A percentile compares a stretch with the other conserved stretches of the same genome.
These are phyloP conservation scores for Diddensiella transvaalensis DNA, from an alignment of 805 yeast genomes.

Conservation along the genomic window DNA sequence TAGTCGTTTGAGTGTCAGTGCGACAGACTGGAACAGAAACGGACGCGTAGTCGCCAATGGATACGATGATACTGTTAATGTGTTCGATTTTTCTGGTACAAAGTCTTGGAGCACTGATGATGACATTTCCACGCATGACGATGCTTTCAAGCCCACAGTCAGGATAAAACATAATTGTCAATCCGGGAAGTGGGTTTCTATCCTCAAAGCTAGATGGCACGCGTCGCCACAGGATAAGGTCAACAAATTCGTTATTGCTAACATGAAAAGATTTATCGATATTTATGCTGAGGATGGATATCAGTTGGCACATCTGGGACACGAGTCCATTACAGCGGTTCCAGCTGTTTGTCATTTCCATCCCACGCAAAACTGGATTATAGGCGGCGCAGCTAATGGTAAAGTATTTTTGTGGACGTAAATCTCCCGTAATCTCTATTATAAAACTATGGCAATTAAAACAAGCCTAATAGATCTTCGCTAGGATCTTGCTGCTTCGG, in stretches of 20 bases:
- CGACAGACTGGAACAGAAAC: conserved; percentile 75
- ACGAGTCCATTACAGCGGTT: conserved; percentile 70
- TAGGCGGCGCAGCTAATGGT: conserved; percentile 94
- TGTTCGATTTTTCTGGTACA: conserved; percentile 54
- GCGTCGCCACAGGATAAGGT: conserved; percentile 60
- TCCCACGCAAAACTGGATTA: conserved; percentile 83
- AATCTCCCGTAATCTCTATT: neutral
- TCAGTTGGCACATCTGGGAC: conserved; percentile 71
- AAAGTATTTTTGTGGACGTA: conserved; percentile 60
- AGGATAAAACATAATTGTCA: conserved; percentile 87
- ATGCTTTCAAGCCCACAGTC: conserved; percentile 53
- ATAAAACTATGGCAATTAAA: conserved; percentile 16
- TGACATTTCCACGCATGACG: conserved; percentile 6
- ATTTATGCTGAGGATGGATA: conserved; percentile 73
- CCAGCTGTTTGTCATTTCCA: conserved; percentile 89
- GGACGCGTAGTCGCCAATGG: conserved; percentile 83
- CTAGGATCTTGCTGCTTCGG: conserved; percentile 16
- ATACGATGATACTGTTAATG: conserved; percentile 77
- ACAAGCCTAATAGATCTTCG: conserved; percentile 33
- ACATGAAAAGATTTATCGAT: conserved; percentile 87
- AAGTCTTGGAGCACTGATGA: conserved; percentile 22
- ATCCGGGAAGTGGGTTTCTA: conserved; percentile 96
- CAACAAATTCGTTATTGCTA: conserved; percentile 86
- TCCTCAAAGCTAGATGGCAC: conserved; percentile 87
- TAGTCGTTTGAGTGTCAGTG: conserved; percentile 77